Evolutionary conservation across 2,329 filamentous ascomycete species (phyloP).

Genomic region (Shiraia sp.): DNA sequence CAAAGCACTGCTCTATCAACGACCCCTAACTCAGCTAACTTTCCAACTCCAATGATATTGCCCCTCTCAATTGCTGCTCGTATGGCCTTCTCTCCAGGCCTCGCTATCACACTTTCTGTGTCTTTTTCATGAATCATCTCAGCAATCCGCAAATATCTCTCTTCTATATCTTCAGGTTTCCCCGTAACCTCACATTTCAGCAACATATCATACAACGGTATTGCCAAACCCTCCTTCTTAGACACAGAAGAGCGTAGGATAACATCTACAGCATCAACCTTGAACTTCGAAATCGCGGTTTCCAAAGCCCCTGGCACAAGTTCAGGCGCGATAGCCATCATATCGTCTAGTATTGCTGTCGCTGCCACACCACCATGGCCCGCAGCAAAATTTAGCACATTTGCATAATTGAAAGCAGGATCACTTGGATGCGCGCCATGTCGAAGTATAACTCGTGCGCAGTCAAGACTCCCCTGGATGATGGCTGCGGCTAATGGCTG

Average conservation of each 20-base stretch:
- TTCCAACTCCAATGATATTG: not conserved
- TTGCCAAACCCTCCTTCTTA: not conserved
- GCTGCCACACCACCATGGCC: not conserved
- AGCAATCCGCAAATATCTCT: not conserved
- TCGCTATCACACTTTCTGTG: no score
- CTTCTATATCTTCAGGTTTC: not conserved
- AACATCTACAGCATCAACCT: not conserved
- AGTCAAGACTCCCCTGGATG: not conserved
- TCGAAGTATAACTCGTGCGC: not conserved
- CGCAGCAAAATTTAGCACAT: not conserved
- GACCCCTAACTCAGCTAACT: not conserved
- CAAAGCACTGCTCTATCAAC: not conserved
- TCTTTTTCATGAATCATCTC: not conserved
- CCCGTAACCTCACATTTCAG: not conserved
- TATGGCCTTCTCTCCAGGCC: not conserved
- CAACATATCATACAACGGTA: not conserved
- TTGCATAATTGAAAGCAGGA: not conserved
- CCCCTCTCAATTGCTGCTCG: not conserved
- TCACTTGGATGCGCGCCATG: not conserved
- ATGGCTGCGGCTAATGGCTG: constrained; percentile 1
- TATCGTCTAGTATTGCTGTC: not conserved
- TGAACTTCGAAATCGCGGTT: not conserved
- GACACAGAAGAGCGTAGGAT: not conserved
- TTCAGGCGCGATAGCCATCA: not conserved
- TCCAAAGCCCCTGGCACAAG: not conserved